These are phyloP conservation scores for Diaporthe eres DNA, from an alignment of 2,329 filamentous ascomycete genomes.

Conservation along the genomic window DNA sequence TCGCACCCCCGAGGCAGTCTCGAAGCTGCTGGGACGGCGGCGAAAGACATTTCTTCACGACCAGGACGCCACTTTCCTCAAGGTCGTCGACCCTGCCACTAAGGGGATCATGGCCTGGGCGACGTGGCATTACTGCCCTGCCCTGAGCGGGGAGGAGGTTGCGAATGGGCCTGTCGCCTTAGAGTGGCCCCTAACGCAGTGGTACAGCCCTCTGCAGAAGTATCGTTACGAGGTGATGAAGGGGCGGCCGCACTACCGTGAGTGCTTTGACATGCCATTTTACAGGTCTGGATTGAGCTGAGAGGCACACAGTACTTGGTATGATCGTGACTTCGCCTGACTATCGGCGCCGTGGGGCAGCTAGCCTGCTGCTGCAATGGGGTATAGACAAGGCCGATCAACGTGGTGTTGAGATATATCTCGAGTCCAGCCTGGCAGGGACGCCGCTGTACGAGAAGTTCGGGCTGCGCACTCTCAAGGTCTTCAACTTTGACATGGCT, in stretches of 20 bases:
- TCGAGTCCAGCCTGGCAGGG: slow-evolving; percentile 1
- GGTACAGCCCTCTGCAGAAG: background rate
- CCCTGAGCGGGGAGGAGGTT: background rate
- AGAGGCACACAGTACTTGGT: slow-evolving; percentile 6
- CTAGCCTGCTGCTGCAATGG: background rate
- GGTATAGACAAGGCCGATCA: background rate
- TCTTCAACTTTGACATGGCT: slow-evolving; percentile 5
- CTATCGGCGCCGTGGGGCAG: slow-evolving; percentile 11
- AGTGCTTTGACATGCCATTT: background rate
- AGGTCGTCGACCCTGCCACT: slow-evolving; percentile 5
- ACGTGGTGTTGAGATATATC: slow-evolving; percentile 14
- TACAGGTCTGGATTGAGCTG: background rate
- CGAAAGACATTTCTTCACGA: slow-evolving; percentile 1
- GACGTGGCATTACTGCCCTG: background rate
- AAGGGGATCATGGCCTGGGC: slow-evolving; percentile 17
- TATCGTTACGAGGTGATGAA: background rate
- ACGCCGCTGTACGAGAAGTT: slow-evolving; percentile 11
- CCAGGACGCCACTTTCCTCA: background rate
- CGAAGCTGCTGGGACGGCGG: background rate
- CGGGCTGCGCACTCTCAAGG: slow-evolving; percentile 2
- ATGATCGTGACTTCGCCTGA: slow-evolving; percentile 12
- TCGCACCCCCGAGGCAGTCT: background rate
- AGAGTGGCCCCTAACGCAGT: slow-evolving; percentile 15
- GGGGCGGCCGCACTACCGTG: slow-evolving; percentile 15
- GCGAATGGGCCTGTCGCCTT: background rate